Percentiles rank a stretch among this genome's conserved stretches.
phyloP scores from a whole-genome alignment of 495 filamentous ascomycete genomes.

The Xylaria acuta region DNA sequence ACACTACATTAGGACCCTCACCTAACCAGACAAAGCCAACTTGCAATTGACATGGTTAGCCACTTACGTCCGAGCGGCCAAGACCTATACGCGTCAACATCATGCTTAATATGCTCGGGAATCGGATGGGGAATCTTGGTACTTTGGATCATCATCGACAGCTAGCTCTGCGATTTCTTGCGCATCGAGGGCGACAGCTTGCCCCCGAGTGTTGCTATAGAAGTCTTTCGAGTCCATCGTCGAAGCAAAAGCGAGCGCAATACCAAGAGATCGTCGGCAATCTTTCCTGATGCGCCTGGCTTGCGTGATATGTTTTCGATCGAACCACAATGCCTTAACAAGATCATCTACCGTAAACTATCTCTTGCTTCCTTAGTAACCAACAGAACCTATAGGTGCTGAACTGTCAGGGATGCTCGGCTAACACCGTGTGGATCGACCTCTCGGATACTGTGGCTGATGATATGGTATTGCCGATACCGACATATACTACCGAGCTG shows the following conservation, averaged over 20 bases:
- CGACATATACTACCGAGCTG: neutral
- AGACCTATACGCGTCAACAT: neutral
- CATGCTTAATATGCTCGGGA: neutral
- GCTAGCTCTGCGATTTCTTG: neutral
- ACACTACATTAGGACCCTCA: neutral
- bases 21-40: neutral
- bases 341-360: neutral
- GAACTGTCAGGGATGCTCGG: neutral
- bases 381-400: neutral
- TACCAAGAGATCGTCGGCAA: neutral
- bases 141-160: neutral
- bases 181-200: neutral
- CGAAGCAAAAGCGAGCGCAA: neutral
- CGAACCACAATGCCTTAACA: neutral
- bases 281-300: neutral
- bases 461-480: neutral
- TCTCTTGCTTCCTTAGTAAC: neutral
- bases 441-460: neutral
- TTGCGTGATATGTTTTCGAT: neutral
- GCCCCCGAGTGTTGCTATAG: neutral
- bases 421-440: neutral
- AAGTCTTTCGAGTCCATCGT: neutral
- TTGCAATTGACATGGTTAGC: neutral
- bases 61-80: neutral
- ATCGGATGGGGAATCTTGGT: neutral